Conservation (phyloP, 345 rosid species). For the Pistacia integerrima region DNA sequence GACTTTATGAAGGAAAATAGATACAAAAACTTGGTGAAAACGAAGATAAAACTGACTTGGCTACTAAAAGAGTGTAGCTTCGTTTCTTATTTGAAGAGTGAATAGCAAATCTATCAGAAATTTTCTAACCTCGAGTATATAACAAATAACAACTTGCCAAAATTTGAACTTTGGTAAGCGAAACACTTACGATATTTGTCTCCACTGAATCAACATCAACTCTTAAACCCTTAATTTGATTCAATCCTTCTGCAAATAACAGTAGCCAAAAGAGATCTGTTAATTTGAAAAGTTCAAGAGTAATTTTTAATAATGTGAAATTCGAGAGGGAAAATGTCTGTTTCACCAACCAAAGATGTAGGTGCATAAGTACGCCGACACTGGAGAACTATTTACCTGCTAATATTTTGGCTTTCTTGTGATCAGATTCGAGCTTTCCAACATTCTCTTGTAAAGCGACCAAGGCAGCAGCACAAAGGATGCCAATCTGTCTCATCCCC, state of each 20-base stretch:
- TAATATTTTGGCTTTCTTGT: conserved; percentile 72
- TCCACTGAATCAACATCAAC: conserved; percentile 71
- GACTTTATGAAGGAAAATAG: not conserved
- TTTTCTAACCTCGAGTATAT: not conserved
- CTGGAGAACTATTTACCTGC: conserved; percentile 56
- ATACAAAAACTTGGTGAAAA: not conserved
- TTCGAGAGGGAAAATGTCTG: not conserved
- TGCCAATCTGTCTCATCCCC: conserved; percentile 91
- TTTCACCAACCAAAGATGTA: not conserved
- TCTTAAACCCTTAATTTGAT: conserved; percentile 66
- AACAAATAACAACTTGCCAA: not conserved
- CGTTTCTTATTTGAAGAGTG: not conserved
- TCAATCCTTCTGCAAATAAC: conserved; percentile 61
- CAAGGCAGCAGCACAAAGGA: conserved; percentile 83
- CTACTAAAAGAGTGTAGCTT: not conserved
- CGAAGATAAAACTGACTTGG: not conserved
- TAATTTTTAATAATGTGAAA: not conserved
- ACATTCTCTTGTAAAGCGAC: conserved; percentile 72
- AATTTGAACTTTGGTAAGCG: not conserved
- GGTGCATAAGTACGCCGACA: not conserved
- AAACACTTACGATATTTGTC: conserved; percentile 81
- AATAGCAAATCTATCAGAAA: not conserved
- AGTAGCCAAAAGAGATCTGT: not conserved
- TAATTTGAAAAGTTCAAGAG: not conserved
- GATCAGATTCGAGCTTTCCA: conserved; percentile 71